Percentiles rank a stretch among this genome's conserved stretches.
Evolutionary conservation across 176 grass and related monocot species (phyloP).

Genomic region (bread wheat (Triticum aestivum)): IWGSC_CS_RefSeq_v2.1 NC_057800.1:161155541-161156040

Average conservation of each 20-base stretch:
- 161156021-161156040: no score
- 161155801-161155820: background rate
- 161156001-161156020: no score
- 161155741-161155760: background rate
- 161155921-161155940: background rate
- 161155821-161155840: slow-evolving; percentile 10
- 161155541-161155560: no score
- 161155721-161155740: background rate
- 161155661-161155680: no score
- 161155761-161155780: no score
- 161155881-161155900: background rate
- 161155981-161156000: background rate
- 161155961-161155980: background rate
- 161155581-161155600: no score
- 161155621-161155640: no score
- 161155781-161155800: background rate
- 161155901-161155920: background rate
- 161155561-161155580: no score
- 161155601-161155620: no score
- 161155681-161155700: background rate
- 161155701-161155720: background rate
- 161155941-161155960: background rate
- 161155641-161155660: no score
- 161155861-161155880: background rate
- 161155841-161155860: background rate